Evolutionary conservation across 306 rosid genomes (phyloP).

Genomic region (Citrullus amarus): DNA sequence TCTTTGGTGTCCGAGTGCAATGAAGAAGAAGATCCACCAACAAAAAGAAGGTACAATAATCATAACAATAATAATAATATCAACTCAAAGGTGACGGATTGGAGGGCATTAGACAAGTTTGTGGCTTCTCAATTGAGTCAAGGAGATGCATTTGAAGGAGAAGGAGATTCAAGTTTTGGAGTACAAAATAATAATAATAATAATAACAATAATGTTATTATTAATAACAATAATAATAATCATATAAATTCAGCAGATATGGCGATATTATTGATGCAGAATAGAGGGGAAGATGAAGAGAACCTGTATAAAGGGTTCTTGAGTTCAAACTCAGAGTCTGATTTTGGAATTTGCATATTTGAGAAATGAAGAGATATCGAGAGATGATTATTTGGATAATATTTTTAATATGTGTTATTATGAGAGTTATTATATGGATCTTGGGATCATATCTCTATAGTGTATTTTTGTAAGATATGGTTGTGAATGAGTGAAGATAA

Average conservation of each 20-base stretch:
- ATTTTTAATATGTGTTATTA: slow-evolving; percentile 16
- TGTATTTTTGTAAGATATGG: slow-evolving; percentile 35
- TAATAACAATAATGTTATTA: background rate
- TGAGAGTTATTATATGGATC: slow-evolving; percentile 18
- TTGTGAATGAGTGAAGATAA: slow-evolving; percentile 33
- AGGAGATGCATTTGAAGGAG: slow-evolving; percentile 16
- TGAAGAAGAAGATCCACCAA: slow-evolving; percentile 26
- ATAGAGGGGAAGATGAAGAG: slow-evolving; percentile 30
- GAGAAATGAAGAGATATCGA: slow-evolving; percentile 42
- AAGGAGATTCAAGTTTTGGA: slow-evolving; percentile 43
- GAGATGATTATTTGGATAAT: background rate
- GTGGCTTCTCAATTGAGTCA: slow-evolving; percentile 69
- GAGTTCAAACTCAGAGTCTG: slow-evolving; percentile 50
- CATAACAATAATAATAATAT: slow-evolving; percentile 14
- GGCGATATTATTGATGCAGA: slow-evolving; percentile 41
- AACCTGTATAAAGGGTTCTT: slow-evolving; percentile 47
- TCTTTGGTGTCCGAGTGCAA: slow-evolving; percentile 31
- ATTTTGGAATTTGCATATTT: slow-evolving; percentile 87
- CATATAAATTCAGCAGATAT: slow-evolving; percentile 16
- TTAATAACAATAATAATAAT: background rate
- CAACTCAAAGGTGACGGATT: slow-evolving; percentile 52
- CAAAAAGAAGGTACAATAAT: slow-evolving; percentile 8
- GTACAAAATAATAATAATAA: background rate
- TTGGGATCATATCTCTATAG: slow-evolving; percentile 17
- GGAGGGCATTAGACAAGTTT: slow-evolving; percentile 93